Evolutionary conservation across 495 filamentous ascomycete species (phyloP).

Genomic region (Collariella sp.): DNA sequence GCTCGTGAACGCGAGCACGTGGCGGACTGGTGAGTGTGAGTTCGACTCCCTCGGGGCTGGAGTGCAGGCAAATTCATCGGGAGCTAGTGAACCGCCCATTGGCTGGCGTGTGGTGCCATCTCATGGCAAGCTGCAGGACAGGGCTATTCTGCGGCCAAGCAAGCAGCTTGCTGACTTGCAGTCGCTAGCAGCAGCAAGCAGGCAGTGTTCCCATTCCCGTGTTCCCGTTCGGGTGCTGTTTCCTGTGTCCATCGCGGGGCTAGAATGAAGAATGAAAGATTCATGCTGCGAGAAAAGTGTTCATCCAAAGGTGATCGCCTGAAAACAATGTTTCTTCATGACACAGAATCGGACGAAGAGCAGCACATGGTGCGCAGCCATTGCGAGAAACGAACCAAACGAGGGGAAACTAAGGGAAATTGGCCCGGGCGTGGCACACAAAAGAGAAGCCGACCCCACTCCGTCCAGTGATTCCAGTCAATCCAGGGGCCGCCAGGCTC

Average conservation of each 20-base stretch:
- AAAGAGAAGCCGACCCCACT: too few relatives aligned
- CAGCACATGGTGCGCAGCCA: background rate
- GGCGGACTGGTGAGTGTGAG: too few relatives aligned
- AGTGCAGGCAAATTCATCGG: background rate
- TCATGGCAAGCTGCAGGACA: conserved; percentile 1
- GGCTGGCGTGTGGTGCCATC: background rate
- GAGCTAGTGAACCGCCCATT: background rate
- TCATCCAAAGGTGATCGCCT: background rate
- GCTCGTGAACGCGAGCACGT: too few relatives aligned
- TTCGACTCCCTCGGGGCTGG: too few relatives aligned
- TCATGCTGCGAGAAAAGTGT: background rate
- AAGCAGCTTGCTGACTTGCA: too few relatives aligned
- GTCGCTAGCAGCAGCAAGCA: too few relatives aligned
- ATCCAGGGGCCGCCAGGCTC: conserved; percentile 15
- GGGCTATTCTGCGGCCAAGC: background rate
- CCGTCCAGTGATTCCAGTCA: too few relatives aligned
- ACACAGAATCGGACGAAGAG: background rate
- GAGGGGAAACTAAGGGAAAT: conserved; percentile 8
- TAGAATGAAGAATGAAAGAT: too few relatives aligned
- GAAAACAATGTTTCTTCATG: background rate
- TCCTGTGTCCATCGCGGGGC: too few relatives aligned
- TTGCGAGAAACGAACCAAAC: background rate
- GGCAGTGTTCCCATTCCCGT: too few relatives aligned
- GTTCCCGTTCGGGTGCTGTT: too few relatives aligned
- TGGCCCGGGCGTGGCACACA: conserved; percentile 10